Evolutionary conservation across 306 rosid species (phyloP), one percentile per base, ranked within the genome.

Genomic region (Pyrus betulifolia): DNA sequence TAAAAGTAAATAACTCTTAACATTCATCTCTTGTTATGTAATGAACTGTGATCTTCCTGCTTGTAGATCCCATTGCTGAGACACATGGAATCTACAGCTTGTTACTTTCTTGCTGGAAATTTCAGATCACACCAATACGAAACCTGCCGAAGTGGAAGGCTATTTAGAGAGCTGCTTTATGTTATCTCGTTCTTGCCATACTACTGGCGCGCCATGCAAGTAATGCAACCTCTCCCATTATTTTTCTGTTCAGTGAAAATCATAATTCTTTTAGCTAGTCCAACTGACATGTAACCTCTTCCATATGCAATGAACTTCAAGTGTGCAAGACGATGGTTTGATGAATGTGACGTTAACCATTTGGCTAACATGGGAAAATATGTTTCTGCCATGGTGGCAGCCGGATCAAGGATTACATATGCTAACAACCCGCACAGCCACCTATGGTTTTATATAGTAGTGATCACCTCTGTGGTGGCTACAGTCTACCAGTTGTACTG

Each of bases 351-450:
- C 69, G 77, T 82, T 67, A 55, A 69, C 55, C 93, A 96, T 78
- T 86, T 96, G 89, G 87, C 88, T 15, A 96, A 96, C 90, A 89
- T 96, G 99, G 99, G 99, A 10, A 96, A 96, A 88, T 96, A 96
- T 82, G 93, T 93, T n/a, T 92, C 99, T 0, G 99, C 99, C n/a
- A 96, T 96, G 93, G 93, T 91, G 31, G 99, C 99, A 12, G 99
- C 93, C 0, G 93, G 96, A 59, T 97, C 98, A 2, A 88, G 94
- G 82, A 72, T 96, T 71, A 88, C 97, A 22, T 93, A 91, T 69
- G 65, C 74, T 46, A 80, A 87, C 38, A 80, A 88, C 54, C 82
- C 84, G 35, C 14, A n/a, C 1, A 63, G 82, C 59, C 74, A 52
- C 72, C 72, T 91, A 15, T 91, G 97, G 99, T 87, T 88, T 69